Percentiles rank a stretch among this genome's conserved stretches.
phyloP scores from a whole-genome alignment of 768 basidiomycete species.

The Botryobasidium botryosum region DNA sequence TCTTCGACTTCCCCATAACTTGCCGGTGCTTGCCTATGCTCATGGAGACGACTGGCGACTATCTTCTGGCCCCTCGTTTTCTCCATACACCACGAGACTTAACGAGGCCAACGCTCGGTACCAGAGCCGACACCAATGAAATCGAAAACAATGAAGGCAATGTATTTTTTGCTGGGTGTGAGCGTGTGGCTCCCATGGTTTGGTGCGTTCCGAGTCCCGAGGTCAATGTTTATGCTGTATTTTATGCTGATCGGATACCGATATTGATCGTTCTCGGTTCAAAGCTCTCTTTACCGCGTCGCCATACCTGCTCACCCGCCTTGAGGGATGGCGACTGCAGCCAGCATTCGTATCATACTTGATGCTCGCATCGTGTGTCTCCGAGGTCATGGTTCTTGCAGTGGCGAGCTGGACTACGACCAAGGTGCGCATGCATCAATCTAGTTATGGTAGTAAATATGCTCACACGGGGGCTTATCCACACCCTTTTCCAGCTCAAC shows the following conservation, averaged over 20 bases:
- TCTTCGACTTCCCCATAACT: too few species aligned
- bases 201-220: conserved; percentile 34
- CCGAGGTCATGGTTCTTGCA: conserved; percentile 59
- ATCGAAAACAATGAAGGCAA: too few species aligned
- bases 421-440: conserved; percentile 31
- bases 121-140: too few species aligned
- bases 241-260: not conserved
- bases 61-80: too few species aligned
- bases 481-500: conserved; percentile 39
- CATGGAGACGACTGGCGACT: too few species aligned
- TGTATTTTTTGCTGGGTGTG: conserved; percentile 64
- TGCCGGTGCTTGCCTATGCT: too few species aligned
- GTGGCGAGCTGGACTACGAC: conserved; percentile 56
- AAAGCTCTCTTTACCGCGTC: conserved; percentile 77
- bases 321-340: conserved; percentile 44
- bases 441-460: not conserved
- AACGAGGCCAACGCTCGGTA: too few species aligned
- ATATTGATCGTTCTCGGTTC: not conserved
- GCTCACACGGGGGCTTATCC: not conserved
- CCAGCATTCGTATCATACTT: conserved; percentile 50
- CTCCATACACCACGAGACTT: too few species aligned
- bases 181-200: conserved; percentile 80
- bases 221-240: too few species aligned
- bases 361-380: conserved; percentile 39
- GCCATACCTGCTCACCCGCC: conserved; percentile 59